These are phyloP conservation scores for Gaultheria prostrata DNA, from an alignment of 148 eudicot species.

Conservation along the genomic window DNA sequence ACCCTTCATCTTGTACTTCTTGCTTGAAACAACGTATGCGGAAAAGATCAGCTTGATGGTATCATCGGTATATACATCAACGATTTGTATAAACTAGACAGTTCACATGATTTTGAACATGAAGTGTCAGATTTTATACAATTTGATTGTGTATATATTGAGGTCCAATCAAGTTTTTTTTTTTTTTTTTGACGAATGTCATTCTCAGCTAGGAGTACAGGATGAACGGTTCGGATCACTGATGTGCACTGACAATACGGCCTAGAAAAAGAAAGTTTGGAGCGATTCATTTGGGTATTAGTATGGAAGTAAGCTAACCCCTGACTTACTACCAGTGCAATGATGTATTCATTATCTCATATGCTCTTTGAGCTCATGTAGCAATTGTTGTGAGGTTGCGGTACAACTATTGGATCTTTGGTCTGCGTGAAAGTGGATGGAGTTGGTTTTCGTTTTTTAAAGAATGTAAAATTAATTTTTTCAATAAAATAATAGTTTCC, in stretches of 20 bases:
- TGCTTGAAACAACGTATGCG: background rate
- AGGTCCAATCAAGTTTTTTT: background rate
- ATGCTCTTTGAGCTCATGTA: background rate
- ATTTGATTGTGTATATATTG: background rate
- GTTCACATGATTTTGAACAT: background rate
- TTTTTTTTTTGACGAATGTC: background rate
- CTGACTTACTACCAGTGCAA: background rate
- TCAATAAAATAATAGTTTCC: background rate
- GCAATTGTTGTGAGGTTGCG: background rate
- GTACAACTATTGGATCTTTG: background rate
- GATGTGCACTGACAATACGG: background rate
- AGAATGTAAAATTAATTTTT: background rate
- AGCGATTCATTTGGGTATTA: background rate
- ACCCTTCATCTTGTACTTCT: background rate
- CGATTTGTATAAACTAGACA: background rate
- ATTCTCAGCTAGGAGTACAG: background rate
- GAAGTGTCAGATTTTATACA: background rate
- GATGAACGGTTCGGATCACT: background rate
- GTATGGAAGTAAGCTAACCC: background rate
- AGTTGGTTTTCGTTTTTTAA: constrained; percentile 1
- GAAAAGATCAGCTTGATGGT: background rate
- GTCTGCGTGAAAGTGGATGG: background rate
- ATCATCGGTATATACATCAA: background rate
- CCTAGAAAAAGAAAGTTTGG: background rate
- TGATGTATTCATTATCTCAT: background rate